Evolutionary conservation across 1,139 yeast species (phyloP).

Genomic region (Suhomyces maxii): DNA sequence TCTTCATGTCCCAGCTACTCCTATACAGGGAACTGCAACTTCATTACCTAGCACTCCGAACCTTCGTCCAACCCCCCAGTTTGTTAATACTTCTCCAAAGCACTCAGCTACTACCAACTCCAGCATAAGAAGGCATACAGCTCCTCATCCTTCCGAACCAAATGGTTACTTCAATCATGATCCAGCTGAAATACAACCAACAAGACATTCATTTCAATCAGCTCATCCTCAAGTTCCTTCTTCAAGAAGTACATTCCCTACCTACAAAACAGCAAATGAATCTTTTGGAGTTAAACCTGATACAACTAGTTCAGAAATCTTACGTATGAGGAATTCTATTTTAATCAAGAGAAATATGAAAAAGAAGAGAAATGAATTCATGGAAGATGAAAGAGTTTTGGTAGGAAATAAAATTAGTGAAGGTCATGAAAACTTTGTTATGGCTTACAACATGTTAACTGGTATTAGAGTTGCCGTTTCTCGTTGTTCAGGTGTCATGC

Average conservation of each 20-base stretch:
- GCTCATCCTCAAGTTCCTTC: constrained; percentile 10
- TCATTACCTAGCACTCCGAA: constrained; percentile 1
- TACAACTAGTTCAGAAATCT: constrained; percentile 35
- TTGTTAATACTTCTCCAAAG: neutral
- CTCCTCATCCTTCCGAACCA: constrained; percentile 17
- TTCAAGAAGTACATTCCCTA: constrained; percentile 24
- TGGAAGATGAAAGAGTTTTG: constrained; percentile 64
- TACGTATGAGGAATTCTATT: constrained; percentile 44
- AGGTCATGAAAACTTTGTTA: constrained; percentile 89
- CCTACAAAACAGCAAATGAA: constrained; percentile 11
- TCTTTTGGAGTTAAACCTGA: constrained; percentile 10
- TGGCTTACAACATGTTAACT: constrained; percentile 96
- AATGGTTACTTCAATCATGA: constrained; percentile 5
- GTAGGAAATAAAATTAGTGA: constrained; percentile 85
- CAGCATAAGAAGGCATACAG: constrained; percentile 24
- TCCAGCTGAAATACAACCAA: constrained; percentile 1
- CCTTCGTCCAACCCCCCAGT: neutral
- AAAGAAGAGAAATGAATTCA: constrained; percentile 38
- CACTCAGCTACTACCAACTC: neutral
- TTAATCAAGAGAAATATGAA: constrained; percentile 44
- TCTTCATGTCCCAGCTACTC: constrained; percentile 5
- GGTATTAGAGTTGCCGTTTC: constrained; percentile 96
- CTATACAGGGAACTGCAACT: constrained; percentile 30
- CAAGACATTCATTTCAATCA: constrained; percentile 14
- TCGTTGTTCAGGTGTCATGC: constrained; percentile 83